These are phyloP conservation scores for Exserohilum rostratum DNA, from an alignment of 2,329 filamentous ascomycete genomes.

Conservation along the genomic window DNA sequence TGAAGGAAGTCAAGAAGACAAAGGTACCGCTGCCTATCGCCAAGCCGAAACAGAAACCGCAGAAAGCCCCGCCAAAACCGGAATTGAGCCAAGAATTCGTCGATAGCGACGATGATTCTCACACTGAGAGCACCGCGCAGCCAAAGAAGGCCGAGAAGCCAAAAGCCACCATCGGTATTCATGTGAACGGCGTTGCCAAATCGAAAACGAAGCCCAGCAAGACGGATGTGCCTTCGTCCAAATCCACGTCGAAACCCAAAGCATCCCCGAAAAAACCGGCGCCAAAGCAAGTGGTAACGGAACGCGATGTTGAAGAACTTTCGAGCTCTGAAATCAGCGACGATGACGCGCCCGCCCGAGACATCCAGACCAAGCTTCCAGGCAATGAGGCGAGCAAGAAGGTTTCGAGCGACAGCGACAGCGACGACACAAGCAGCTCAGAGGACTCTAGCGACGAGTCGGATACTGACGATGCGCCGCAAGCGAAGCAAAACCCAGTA, in stretches of 20 bases:
- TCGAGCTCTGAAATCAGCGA: slow-evolving; percentile 36
- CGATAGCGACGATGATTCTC: slow-evolving; percentile 41
- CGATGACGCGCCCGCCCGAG: slow-evolving; percentile 22
- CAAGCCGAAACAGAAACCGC: slow-evolving; percentile 33
- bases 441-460: slow-evolving; percentile 49
- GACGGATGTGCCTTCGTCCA: slow-evolving; percentile 14
- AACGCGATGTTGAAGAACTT: slow-evolving; percentile 30
- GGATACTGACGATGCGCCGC: slow-evolving; percentile 36
- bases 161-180: slow-evolving; percentile 39
- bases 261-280: slow-evolving; percentile 23
- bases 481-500: slow-evolving; percentile 24
- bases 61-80: slow-evolving; percentile 26
- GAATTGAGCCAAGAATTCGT: slow-evolving; percentile 47
- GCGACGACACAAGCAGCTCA: slow-evolving; percentile 26
- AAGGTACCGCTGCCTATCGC: slow-evolving; percentile 42
- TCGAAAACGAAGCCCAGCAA: slow-evolving; percentile 20
- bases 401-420: slow-evolving; percentile 21
- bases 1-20: slow-evolving; percentile 45
- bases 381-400: slow-evolving; percentile 19
- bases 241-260: slow-evolving; percentile 20
- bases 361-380: slow-evolving; percentile 24
- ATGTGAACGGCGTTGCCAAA: slow-evolving; percentile 35
- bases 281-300: slow-evolving; percentile 29
- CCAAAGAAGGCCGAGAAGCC: slow-evolving; percentile 27
- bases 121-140: slow-evolving; percentile 24